A percentile compares a stretch with the other conserved stretches of the same genome.
Evolutionary conservation across 768 basidiomycete genomes (phyloP).

Genomic region (Lactifluus subvellereus): DNA sequence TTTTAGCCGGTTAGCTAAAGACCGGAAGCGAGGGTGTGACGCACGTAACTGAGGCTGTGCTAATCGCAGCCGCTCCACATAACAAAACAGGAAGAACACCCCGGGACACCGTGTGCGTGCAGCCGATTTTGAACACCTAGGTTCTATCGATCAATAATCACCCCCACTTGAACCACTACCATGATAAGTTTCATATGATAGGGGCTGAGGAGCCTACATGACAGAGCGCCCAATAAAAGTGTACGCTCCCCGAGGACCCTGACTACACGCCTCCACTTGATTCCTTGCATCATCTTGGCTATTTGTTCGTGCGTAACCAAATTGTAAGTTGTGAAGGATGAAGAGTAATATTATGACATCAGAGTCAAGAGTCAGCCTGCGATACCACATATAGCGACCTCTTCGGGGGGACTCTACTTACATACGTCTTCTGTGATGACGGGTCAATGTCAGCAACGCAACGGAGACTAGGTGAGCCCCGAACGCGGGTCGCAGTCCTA

Average conservation of each 20-base stretch:
- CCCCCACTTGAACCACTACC: background rate
- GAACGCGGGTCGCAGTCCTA: too few species aligned
- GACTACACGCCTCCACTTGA: background rate
- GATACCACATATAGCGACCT: too few species aligned
- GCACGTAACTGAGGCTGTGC: background rate
- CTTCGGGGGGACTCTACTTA: too few species aligned
- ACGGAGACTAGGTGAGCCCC: too few species aligned
- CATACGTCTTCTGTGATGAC: too few species aligned
- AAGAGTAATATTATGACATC: too few species aligned
- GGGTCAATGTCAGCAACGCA: too few species aligned
- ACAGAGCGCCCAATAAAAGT: background rate
- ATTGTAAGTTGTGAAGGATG: too few species aligned
- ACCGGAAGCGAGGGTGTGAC: background rate
- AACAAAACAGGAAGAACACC: background rate
- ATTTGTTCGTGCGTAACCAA: too few species aligned
- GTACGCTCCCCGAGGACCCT: background rate
- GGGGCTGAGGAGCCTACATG: background rate
- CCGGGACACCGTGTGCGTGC: background rate
- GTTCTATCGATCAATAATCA: background rate
- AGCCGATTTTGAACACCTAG: background rate
- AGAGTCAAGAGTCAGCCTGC: too few species aligned
- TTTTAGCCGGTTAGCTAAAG: too few species aligned
- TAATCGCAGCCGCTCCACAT: too few species aligned
- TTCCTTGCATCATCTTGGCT: background rate
- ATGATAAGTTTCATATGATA: background rate